A percentile compares a stretch with the other conserved stretches of the same genome.
These are phyloP conservation scores for Craterostigma plantagineum DNA, from an alignment of 257 asterid species.

Conservation along the genomic window DNA sequence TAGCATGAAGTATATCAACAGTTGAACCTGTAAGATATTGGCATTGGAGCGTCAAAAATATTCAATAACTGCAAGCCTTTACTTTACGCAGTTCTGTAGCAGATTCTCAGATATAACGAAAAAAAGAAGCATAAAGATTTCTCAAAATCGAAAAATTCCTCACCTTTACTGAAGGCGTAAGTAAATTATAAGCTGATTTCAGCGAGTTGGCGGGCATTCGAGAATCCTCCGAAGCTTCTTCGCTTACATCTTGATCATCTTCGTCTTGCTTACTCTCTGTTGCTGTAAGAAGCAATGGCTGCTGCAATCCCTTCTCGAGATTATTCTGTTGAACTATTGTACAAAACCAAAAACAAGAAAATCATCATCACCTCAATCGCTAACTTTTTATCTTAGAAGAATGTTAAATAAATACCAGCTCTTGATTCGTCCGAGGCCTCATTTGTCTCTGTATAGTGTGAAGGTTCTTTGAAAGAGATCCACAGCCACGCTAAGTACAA, in stretches of 20 bases:
- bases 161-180: slow-evolving; percentile 97
- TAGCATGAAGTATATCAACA: slow-evolving; percentile 93
- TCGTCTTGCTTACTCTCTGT: slow-evolving; percentile 44
- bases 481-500: slow-evolving; percentile 61
- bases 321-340: slow-evolving; percentile 32
- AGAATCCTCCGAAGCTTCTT: slow-evolving; percentile 69
- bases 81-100: no score
- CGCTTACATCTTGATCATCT: slow-evolving; percentile 61
- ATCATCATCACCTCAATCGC: no score
- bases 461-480: slow-evolving; percentile 76
- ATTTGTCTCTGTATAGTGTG: slow-evolving; percentile 22
- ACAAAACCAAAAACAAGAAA: neutral
- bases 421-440: slow-evolving; percentile 26
- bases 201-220: slow-evolving; percentile 71
- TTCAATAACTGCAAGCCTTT: no score
- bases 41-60: no score
- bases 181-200: slow-evolving; percentile 64
- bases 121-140: no score
- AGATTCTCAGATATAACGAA: no score
- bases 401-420: neutral
- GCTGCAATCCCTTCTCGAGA: slow-evolving; percentile 69
- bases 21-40: slow-evolving; percentile 77
- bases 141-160: neutral
- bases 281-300: slow-evolving; percentile 46
- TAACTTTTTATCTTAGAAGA: no score